Evolutionary conservation across 2,329 filamentous ascomycete species (phyloP).

Genomic region (Arachnopeziza araneosa): DNA sequence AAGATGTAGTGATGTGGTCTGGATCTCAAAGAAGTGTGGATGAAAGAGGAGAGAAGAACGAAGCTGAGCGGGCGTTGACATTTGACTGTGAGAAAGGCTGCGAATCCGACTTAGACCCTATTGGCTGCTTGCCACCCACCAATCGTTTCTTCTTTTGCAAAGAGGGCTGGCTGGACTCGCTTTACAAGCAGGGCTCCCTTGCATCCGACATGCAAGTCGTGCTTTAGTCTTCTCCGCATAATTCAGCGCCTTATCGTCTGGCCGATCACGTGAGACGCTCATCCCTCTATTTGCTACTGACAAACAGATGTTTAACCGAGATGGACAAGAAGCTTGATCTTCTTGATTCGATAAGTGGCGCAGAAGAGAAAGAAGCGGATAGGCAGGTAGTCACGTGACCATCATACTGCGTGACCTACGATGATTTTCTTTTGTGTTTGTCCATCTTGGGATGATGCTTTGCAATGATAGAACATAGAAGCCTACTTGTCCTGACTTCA

Average conservation of each 20-base stretch:
- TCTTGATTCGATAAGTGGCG: too few species aligned
- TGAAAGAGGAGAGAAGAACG: constrained; percentile 7
- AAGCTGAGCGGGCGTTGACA: constrained; percentile 2
- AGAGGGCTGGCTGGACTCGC: background rate
- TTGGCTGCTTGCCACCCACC: background rate
- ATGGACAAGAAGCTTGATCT: too few species aligned
- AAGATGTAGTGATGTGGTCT: constrained; percentile 5
- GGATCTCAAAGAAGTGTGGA: constrained; percentile 9
- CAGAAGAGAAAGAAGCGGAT: too few species aligned
- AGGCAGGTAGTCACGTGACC: too few species aligned
- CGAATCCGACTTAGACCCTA: background rate
- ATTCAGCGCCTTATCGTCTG: background rate
- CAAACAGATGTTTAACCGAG: background rate
- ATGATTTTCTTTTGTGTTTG: too few species aligned
- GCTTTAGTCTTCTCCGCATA: background rate
- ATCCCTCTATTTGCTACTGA: too few species aligned
- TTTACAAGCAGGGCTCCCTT: background rate
- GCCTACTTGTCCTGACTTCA: too few species aligned
- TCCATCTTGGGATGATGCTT: too few species aligned
- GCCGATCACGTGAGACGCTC: background rate
- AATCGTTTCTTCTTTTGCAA: background rate
- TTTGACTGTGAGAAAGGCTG: background rate
- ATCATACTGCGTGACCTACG: too few species aligned
- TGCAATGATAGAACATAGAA: too few species aligned
- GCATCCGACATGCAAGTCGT: background rate